phyloP scores from a whole-genome alignment of 192 early-diverging fungal genomes.

The Backusella parvicylindrica region DNA sequence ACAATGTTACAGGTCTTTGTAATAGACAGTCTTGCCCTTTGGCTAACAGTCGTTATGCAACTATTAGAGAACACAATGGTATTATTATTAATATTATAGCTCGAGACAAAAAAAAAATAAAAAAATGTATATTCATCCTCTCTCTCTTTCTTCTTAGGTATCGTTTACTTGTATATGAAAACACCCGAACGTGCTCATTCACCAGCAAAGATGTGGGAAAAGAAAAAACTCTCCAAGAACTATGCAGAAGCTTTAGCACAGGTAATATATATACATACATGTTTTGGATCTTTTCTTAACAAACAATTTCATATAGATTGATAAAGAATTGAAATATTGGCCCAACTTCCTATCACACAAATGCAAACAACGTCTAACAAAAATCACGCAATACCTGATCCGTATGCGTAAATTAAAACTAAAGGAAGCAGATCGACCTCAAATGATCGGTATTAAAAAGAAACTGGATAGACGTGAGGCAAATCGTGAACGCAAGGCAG shows the following conservation, averaged over 20 bases:
- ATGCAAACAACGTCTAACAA: slow-evolving; percentile 95
- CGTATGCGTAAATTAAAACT: slow-evolving; percentile 87
- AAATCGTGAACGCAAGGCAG: slow-evolving; percentile 84
- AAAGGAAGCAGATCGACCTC: slow-evolving; percentile 69
- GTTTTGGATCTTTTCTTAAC: too few relatives aligned
- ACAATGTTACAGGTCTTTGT: slow-evolving; percentile 96
- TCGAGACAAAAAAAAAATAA: background rate
- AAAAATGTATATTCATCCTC: background rate
- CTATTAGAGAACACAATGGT: slow-evolving; percentile 83
- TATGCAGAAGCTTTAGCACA: slow-evolving; percentile 81
- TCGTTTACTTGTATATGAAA: slow-evolving; percentile 91
- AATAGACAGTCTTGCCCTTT: slow-evolving; percentile 92
- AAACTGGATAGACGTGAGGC: slow-evolving; percentile 89
- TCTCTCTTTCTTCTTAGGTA: slow-evolving; percentile 33
- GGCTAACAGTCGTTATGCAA: slow-evolving; percentile 94
- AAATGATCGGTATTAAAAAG: slow-evolving; percentile 88
- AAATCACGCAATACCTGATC: slow-evolving; percentile 95
- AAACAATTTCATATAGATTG: slow-evolving; percentile 60
- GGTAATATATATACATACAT: slow-evolving; percentile 34
- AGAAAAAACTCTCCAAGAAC: slow-evolving; percentile 85
- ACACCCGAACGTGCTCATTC: slow-evolving; percentile 94
- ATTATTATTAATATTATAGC: background rate
- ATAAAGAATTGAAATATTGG: slow-evolving; percentile 90
- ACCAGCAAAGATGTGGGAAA: slow-evolving; percentile 93
- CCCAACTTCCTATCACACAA: slow-evolving; percentile 88